Base-by-base conservation (phyloP, 2,329 filamentous ascomycete genomes). In the Dactylonectria estremocensis region DNA sequence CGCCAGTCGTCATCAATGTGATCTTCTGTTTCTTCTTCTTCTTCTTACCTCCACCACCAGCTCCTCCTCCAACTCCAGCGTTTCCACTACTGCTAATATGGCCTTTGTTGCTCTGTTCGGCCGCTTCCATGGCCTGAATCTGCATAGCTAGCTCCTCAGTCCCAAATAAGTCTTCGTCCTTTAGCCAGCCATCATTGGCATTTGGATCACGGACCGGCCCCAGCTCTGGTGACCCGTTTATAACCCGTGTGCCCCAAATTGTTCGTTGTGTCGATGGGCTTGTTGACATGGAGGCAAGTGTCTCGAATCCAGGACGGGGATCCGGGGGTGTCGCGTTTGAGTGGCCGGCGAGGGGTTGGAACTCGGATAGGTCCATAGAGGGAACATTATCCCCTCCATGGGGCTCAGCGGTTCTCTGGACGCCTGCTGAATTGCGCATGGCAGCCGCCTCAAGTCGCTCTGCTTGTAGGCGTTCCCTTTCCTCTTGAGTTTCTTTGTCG, bases 231-330 rank as follows among this genome's bases (percentile, higher is more conserved):
- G 89, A 91, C 1, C 82, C 83, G 0, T 90, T 83, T 3, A 97
- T 83, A 0, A 88, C 90, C 3, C 89, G 86, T 1, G 95, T 98
- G n/a, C 95, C 95, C 95, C 95, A 98, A 0, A 98, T 94, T 0
- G 95, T 98, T 69, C 90, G 91, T 46, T 89, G 85, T 1, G 90
- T 89, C 7, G 90, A 91, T 0, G 95, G 95, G 69, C 93, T 97
- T 1, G 93, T 95, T 4, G 94, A 95, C 72, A 95, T 91, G 1
- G 91, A 92, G 0, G 93, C 92, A 22, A 97, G 82, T 2, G 89
- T 89, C 37, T 88, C 87, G 74, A 94, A 94, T 0, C 88, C 90
- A 13, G 86, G 84, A 20, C 89, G 84, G 54, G 87, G 84, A 45
- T 88, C 87, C 1, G 88, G 88, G 10, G 89, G 87, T 5, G 88